A percentile compares a stretch with the other conserved stretches of the same genome.
These are phyloP conservation scores for Ophiostoma angusticollis DNA, from an alignment of 2,329 filamentous ascomycete species.

Conservation along the genomic window DNA sequence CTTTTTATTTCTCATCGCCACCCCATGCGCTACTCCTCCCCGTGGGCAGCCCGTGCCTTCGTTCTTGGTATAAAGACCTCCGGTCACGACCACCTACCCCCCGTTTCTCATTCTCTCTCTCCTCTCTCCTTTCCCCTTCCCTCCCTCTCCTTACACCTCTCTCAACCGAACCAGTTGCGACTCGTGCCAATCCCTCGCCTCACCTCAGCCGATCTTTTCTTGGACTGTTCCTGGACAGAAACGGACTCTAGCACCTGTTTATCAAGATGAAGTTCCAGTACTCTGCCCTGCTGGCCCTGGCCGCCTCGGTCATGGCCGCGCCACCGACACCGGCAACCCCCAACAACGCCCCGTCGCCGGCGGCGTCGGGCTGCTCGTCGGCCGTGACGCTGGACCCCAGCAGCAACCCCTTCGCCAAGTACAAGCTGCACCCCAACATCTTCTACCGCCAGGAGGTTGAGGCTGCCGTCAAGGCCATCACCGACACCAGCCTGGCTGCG, in stretches of 20 bases:
- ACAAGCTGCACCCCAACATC: slow-evolving; percentile 28
- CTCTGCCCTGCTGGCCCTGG: slow-evolving; percentile 24
- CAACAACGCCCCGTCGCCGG: slow-evolving; percentile 19
- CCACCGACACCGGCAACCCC: slow-evolving; percentile 19
- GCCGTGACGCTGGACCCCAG: slow-evolving; percentile 26
- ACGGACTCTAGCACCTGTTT: too few relatives aligned
- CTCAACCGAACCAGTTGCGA: slow-evolving; percentile 3
- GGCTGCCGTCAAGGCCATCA: slow-evolving; percentile 21
- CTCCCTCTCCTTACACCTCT: slow-evolving; percentile 1
- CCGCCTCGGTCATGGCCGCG: slow-evolving; percentile 22
- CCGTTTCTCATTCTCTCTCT: neutral
- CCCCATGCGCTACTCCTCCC: too few relatives aligned
- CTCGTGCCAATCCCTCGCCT: neutral
- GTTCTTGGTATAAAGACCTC: slow-evolving; percentile 1
- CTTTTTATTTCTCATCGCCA: too few relatives aligned
- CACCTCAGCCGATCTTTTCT: neutral
- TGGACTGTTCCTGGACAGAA: too few relatives aligned
- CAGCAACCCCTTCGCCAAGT: slow-evolving; percentile 26
- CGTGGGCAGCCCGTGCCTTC: too few relatives aligned
- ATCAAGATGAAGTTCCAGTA: slow-evolving; percentile 24
- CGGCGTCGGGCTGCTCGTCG: slow-evolving; percentile 21
- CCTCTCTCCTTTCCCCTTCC: neutral
- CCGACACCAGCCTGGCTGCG: slow-evolving; percentile 19
- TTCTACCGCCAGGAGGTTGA: slow-evolving; percentile 27
- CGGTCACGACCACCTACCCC: neutral